Percentiles rank a stretch among this genome's conserved stretches.
Evolutionary conservation across 139 green algal species (phyloP).

Genomic region (Micromonas pusilla): DNA sequence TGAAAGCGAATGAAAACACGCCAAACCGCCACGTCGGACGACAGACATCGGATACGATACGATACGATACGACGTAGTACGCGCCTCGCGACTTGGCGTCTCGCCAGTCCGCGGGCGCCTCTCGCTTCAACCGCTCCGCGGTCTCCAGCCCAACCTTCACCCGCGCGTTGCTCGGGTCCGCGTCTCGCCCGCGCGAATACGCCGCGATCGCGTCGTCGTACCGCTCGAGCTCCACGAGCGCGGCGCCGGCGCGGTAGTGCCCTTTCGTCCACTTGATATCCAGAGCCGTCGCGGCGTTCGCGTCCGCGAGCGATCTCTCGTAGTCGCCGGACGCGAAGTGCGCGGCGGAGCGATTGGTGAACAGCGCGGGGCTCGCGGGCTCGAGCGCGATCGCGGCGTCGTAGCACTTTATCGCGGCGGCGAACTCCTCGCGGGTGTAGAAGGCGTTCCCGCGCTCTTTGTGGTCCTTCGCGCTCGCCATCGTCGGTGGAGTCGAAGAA

Average conservation of each 20-base stretch:
- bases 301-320: neutral
- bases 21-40: too few relatives aligned
- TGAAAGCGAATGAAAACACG: too few relatives aligned
- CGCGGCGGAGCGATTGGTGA: neutral
- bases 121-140: neutral
- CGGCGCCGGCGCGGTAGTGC: constrained; percentile 7
- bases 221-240: neutral
- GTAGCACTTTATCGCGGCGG: neutral
- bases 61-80: too few relatives aligned
- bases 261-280: neutral
- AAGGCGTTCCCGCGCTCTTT: neutral
- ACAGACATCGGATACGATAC: too few relatives aligned
- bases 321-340: neutral
- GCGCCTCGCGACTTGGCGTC: neutral
- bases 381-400: neutral
- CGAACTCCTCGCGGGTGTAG: neutral
- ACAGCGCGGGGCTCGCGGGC: neutral
- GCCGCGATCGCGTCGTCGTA: neutral
- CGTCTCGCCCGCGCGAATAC: neutral
- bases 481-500: too few relatives aligned
- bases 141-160: neutral
- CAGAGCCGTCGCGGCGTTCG: neutral
- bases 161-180: neutral
- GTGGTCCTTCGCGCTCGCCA: neutral
- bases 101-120: neutral